phyloP scores from a whole-genome alignment of 2,329 filamentous ascomycete genomes.

The Alternaria rosae region DNA sequence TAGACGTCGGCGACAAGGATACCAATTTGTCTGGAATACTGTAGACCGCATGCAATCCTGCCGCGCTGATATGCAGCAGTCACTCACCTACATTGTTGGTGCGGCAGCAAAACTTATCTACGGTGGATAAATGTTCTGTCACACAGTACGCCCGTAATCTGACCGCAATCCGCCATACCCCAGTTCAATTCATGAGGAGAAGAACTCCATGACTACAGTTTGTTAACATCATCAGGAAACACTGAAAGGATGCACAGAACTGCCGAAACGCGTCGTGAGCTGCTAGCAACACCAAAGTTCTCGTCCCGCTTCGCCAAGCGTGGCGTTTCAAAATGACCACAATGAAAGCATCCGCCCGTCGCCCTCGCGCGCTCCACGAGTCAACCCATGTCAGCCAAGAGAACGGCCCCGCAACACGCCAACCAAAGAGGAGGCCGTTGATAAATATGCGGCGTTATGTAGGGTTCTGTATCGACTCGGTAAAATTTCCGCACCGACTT shows the following conservation, averaged over 20 bases:
- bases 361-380: slow-evolving; percentile 26
- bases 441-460: slow-evolving; percentile 18
- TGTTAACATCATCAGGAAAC: neutral
- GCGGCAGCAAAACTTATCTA: slow-evolving; percentile 2
- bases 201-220: neutral
- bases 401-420: slow-evolving; percentile 35
- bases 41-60: neutral
- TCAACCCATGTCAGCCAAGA: slow-evolving; percentile 42
- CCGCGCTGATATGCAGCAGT: neutral
- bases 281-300: slow-evolving; percentile 7
- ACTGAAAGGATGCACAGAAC: slow-evolving; percentile 6
- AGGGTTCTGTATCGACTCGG: slow-evolving; percentile 35
- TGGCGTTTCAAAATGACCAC: slow-evolving; percentile 22
- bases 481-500: slow-evolving; percentile 24
- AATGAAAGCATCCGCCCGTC: slow-evolving; percentile 24
- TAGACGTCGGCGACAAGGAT: neutral
- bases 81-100: neutral
- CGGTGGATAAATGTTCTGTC: slow-evolving; percentile 15
- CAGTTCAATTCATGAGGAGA: neutral
- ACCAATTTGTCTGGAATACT: neutral
- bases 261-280: slow-evolving; percentile 16
- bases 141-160: slow-evolving; percentile 8
- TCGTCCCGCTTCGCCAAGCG: slow-evolving; percentile 30
- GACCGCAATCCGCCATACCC: neutral
- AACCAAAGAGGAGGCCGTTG: slow-evolving; percentile 29